phyloP scores from a whole-genome alignment of 2,329 filamentous ascomycete genomes.

The Uncinocarpus reesii region DNA sequence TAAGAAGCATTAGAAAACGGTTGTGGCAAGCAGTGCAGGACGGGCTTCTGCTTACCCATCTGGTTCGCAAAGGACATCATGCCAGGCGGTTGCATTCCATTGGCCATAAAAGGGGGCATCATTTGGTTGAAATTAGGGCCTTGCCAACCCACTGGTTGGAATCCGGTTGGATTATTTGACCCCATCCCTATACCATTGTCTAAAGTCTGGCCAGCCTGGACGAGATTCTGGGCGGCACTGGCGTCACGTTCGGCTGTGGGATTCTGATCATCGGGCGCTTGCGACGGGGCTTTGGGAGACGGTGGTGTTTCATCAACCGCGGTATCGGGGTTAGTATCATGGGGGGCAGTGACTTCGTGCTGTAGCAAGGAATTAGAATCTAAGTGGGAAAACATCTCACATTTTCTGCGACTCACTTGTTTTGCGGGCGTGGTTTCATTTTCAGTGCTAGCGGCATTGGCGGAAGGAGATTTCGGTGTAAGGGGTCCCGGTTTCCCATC shows the following conservation, averaged over 20 bases:
- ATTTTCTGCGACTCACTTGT: conserved; percentile 1
- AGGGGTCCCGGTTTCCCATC: background rate
- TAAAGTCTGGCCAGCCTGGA: background rate
- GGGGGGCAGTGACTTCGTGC: background rate
- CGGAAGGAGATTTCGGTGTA: background rate
- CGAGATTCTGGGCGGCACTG: background rate
- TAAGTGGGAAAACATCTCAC: background rate
- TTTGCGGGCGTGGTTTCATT: background rate
- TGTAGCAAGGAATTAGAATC: background rate
- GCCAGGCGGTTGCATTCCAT: conserved; percentile 35
- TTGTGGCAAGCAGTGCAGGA: background rate
- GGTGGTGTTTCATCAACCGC: background rate
- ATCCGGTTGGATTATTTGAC: conserved; percentile 39
- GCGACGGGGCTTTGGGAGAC: background rate
- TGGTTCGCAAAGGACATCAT: conserved; percentile 59
- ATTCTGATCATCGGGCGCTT: background rate
- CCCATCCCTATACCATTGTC: conserved; percentile 33
- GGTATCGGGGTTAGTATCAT: background rate
- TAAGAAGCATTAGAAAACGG: background rate
- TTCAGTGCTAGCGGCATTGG: background rate
- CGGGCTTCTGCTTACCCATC: conserved; percentile 65
- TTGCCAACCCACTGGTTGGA: conserved; percentile 52
- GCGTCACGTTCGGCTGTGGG: conserved; percentile 17
- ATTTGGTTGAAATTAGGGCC: conserved; percentile 57
- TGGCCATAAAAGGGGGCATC: conserved; percentile 53